These are phyloP conservation scores for Lachnellula suecica DNA, from an alignment of 2,329 filamentous ascomycete genomes.

Conservation along the genomic window DNA sequence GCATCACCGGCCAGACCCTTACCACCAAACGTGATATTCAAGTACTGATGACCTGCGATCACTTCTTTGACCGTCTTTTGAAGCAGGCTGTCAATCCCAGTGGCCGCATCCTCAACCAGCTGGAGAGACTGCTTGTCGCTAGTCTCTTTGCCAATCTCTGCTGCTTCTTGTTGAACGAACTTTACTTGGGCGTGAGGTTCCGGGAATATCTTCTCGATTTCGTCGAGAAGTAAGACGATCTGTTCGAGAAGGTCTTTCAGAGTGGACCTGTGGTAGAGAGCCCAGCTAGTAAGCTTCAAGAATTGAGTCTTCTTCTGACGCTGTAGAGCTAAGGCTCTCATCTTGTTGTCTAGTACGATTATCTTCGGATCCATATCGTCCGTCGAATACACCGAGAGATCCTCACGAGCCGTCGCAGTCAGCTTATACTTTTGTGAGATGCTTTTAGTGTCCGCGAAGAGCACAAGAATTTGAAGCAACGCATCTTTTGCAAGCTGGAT, in stretches of 20 bases:
- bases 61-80: too few relatives aligned
- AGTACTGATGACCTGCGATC: too few relatives aligned
- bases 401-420: constrained; percentile 16
- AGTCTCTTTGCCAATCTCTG: constrained; percentile 9
- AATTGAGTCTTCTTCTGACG: constrained; percentile 15
- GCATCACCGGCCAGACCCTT: too few relatives aligned
- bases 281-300: constrained; percentile 18
- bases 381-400: constrained; percentile 14
- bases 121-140: too few relatives aligned
- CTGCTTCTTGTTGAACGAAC: constrained; percentile 14
- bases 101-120: too few relatives aligned
- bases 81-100: too few relatives aligned
- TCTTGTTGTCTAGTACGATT: constrained; percentile 15
- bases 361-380: constrained; percentile 14
- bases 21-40: too few relatives aligned
- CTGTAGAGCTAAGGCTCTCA: constrained; percentile 13
- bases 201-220: constrained; percentile 18
- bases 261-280: constrained; percentile 18
- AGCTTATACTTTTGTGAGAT: constrained; percentile 19
- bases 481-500: constrained; percentile 17
- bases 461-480: constrained; percentile 19
- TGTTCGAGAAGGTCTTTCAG: constrained; percentile 18
- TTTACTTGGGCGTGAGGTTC: constrained; percentile 10
- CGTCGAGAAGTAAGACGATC: constrained; percentile 12
- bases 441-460: constrained; percentile 19